phyloP scores from a whole-genome alignment of 192 early-diverging fungal genomes.

The Polychytrium aggregatum region DNA sequence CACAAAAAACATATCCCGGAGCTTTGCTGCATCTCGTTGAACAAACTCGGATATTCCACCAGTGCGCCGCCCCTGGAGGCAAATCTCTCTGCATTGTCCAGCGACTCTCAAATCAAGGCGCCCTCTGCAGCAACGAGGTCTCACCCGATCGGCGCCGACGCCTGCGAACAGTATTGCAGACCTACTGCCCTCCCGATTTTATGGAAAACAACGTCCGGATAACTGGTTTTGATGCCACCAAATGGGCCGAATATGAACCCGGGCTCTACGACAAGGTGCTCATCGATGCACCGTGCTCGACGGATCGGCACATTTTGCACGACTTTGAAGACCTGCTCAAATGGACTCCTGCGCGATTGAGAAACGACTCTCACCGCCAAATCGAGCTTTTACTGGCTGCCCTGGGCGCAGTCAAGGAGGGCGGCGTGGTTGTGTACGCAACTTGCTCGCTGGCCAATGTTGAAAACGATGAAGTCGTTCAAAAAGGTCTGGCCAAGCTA shows the following conservation, averaged over 20 bases:
- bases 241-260: constrained; percentile 3
- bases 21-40: no score
- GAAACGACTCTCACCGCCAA: constrained; percentile 27
- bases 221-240: constrained; percentile 8
- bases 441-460: constrained; percentile 37
- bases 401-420: constrained; percentile 16
- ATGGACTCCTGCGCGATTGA: constrained; percentile 30
- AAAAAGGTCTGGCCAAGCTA: constrained; percentile 23
- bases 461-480: constrained; percentile 37
- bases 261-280: constrained; percentile 27
- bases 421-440: constrained; percentile 33
- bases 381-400: constrained; percentile 20
- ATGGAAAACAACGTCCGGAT: neutral
- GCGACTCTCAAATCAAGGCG: constrained; percentile 17
- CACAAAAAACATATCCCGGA: no score
- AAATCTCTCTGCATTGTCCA: constrained; percentile 37
- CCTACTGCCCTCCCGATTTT: constrained; percentile 24
- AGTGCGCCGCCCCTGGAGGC: constrained; percentile 46
- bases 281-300: constrained; percentile 42
- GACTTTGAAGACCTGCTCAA: constrained; percentile 24
- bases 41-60: no score
- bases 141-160: constrained; percentile 25
- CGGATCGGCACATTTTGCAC: constrained; percentile 39
- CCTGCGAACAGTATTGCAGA: constrained; percentile 26
- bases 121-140: constrained; percentile 29